Conservation (phyloP, 306 rosid species). For the Quercus bicolor region DNA sequence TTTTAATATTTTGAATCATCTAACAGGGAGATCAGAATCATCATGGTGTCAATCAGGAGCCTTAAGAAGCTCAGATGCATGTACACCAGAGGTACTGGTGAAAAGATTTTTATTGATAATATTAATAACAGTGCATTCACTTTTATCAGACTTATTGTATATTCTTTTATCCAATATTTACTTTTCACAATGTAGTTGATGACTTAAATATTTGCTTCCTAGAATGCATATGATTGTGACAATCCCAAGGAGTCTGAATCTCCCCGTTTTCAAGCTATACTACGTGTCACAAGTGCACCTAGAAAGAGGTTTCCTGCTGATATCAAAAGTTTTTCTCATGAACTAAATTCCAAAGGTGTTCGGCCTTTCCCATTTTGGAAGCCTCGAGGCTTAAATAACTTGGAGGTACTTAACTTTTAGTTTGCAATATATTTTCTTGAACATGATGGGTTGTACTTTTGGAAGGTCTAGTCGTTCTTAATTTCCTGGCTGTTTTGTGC, state of each 20-base stretch:
- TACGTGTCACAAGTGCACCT: constrained; percentile 94
- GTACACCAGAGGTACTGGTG: constrained; percentile 83
- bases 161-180: not conserved
- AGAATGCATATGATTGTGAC: constrained; percentile 81
- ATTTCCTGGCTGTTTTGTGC: constrained; percentile 32
- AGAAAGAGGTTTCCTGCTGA: constrained; percentile 83
- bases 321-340: constrained; percentile 96
- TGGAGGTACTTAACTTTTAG: constrained; percentile 60
- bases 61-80: constrained; percentile 60
- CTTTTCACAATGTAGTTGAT: constrained; percentile 21
- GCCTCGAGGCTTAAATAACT: constrained; percentile 90
- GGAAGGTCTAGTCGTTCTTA: constrained; percentile 26
- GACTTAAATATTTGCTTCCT: constrained; percentile 29
- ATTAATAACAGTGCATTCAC: not conserved
- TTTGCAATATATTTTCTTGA: constrained; percentile 13
- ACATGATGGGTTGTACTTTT: constrained; percentile 9
- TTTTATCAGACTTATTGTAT: constrained; percentile 18
- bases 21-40: constrained; percentile 59
- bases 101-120: constrained; percentile 1
- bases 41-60: constrained; percentile 58
- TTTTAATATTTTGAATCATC: constrained; percentile 27
- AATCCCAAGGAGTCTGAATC: constrained; percentile 99
- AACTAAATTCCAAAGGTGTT: constrained; percentile 90
- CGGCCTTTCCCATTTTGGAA: constrained; percentile 94
- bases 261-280: constrained; percentile 98